Evolutionary conservation across 345 rosid genomes (phyloP).

Genomic region (Hibiscus tridactylites): DNA sequence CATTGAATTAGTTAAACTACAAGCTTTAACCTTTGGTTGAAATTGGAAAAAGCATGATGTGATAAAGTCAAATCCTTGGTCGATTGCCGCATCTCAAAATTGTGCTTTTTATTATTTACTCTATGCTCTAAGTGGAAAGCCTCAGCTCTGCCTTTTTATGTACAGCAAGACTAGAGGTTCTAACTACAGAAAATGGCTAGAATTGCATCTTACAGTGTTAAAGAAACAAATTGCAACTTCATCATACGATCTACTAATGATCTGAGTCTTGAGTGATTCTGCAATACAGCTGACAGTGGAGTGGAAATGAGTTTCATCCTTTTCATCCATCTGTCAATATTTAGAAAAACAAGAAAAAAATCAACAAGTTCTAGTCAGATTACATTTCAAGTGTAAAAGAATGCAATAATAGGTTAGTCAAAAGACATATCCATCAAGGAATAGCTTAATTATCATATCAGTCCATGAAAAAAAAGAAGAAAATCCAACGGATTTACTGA

Average conservation of each 20-base stretch:
- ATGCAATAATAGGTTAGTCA: not conserved
- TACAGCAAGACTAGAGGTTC: not conserved
- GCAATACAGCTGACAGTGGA: constrained; percentile 59
- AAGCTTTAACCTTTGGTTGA: not conserved
- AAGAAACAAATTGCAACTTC: constrained; percentile 89
- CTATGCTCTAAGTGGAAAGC: not conserved
- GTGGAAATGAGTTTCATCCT: constrained; percentile 66
- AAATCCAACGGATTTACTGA: not conserved
- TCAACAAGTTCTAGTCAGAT: not conserved
- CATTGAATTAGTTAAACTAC: not conserved
- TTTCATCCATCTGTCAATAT: constrained; percentile 46
- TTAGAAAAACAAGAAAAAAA: not conserved
- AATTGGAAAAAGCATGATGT: not conserved
- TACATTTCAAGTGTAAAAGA: not conserved
- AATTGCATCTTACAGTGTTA: constrained; percentile 58
- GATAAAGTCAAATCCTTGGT: not conserved
- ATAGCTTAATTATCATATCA: not conserved
- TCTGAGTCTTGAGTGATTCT: constrained; percentile 71
- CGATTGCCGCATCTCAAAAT: not conserved
- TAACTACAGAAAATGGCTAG: not conserved
- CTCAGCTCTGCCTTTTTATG: not conserved
- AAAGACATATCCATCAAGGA: not conserved
- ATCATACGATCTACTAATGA: constrained; percentile 66
- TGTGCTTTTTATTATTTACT: not conserved
- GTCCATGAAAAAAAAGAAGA: not conserved